phyloP scores from a whole-genome alignment of 1,139 yeast genomes.

The Candida sojae region DNA sequence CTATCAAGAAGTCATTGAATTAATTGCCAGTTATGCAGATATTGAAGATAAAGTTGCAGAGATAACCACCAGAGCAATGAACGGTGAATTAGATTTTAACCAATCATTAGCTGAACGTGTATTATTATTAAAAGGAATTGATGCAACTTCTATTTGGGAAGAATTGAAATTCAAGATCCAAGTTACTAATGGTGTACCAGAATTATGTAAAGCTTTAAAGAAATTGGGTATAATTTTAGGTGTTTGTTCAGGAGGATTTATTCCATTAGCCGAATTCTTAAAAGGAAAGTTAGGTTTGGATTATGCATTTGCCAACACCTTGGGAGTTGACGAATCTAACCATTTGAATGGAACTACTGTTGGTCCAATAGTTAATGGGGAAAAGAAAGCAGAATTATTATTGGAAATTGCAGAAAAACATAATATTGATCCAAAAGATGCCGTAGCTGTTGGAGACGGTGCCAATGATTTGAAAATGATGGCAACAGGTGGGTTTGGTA shows the following conservation, averaged over 20 bases:
- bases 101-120: constrained; percentile 81
- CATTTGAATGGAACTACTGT: constrained; percentile 52
- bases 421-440: constrained; percentile 52
- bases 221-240: constrained; percentile 69
- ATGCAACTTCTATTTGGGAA: constrained; percentile 72
- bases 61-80: constrained; percentile 95
- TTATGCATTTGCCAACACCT: constrained; percentile 84
- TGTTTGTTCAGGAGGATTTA: constrained; percentile 93
- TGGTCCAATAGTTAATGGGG: constrained; percentile 87
- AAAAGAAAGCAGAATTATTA: constrained; percentile 74
- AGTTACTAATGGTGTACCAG: constrained; percentile 82
- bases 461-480: constrained; percentile 95
- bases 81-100: constrained; percentile 91
- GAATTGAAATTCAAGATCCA: constrained; percentile 67
- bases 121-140: constrained; percentile 74
- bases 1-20: constrained; percentile 93
- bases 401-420: constrained; percentile 67
- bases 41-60: constrained; percentile 38
- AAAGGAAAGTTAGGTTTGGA: constrained; percentile 70
- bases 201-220: constrained; percentile 65
- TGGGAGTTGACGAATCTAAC: constrained; percentile 56
- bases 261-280: constrained; percentile 81
- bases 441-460: constrained; percentile 95
- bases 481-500: constrained; percentile 88
- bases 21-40: constrained; percentile 68